Base-by-base conservation (phyloP, 768 basidiomycete species). In the Lactarius deliciosus region DNA sequence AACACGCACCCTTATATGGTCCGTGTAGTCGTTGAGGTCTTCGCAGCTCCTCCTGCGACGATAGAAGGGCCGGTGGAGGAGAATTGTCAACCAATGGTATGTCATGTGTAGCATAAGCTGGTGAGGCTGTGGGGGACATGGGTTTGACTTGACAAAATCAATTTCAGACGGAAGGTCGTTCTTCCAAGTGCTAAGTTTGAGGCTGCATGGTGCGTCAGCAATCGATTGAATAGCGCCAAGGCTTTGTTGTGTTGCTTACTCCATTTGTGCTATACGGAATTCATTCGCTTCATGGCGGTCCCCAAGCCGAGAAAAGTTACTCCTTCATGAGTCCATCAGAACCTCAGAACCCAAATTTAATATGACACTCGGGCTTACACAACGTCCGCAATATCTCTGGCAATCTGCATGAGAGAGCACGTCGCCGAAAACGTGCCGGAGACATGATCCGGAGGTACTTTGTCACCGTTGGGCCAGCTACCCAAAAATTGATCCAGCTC, bases 401-500 rank as follows among this genome's bases (percentile, higher is more conserved):
- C 70, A 57, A 71, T 70, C 34, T 64, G 64, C 55, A 71, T 66
- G 43, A 71, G 63, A n/a, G 64, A 60, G 22, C 68, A 69, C 3
- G 70, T 71, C 5, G 64, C 68, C 18, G 59, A 38, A 57, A 71
- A 71, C 20, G 68, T 71, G 32, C 62, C 61, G 10, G 70, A 63
- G 38, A 71, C 57, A n/a, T 58, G 64, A 18, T 63, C 69, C 2
- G 70, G 64, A 3, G 38, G 32, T 41, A 50, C 20, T 28, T 45
- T 69, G 20, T 78, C 77, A 7, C 78, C 74, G 8, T 79, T 77
- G 5, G 77, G 75, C 72, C 83, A 78, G 57, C 76, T 74, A 79
- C 80, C 85, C 28, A 78, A 76, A 68, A 80, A 74, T 61, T 81
- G 74, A 71, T 87, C 85, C 60, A 82, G 80, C n/a, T 81, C 80